Evolutionary conservation across 2,329 filamentous ascomycete species (phyloP).

Genomic region (Hypoxylon sp.): DNA sequence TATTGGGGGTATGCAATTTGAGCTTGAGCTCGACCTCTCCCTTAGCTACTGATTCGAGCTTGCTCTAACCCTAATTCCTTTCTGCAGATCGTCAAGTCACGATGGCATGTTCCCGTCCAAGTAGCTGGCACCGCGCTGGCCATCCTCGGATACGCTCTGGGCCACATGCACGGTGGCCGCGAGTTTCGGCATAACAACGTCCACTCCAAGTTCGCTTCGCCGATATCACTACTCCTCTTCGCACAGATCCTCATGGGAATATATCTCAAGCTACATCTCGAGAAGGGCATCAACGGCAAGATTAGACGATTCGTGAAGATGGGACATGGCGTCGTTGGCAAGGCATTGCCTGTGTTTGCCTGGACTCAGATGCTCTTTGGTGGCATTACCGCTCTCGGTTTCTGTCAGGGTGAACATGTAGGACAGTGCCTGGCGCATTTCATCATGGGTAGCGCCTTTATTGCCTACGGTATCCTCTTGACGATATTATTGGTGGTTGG

Average conservation of each 20-base stretch:
- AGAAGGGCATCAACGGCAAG: constrained; percentile 80
- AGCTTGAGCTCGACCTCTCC: not conserved
- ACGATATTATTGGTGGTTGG: constrained; percentile 88
- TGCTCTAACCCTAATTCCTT: constrained; percentile 27
- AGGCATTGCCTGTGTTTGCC: constrained; percentile 81
- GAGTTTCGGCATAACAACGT: constrained; percentile 80
- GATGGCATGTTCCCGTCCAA: constrained; percentile 95
- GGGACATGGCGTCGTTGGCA: constrained; percentile 82
- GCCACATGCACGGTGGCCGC: constrained; percentile 88
- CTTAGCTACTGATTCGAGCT: not conserved
- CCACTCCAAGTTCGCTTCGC: constrained; percentile 81
- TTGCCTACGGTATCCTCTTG: constrained; percentile 88
- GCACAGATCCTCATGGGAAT: constrained; percentile 81
- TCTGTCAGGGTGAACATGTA: constrained; percentile 89
- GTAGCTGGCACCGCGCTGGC: constrained; percentile 76
- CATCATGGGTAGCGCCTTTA: constrained; percentile 98
- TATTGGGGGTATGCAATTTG: constrained; percentile 75
- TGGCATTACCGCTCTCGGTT: constrained; percentile 89
- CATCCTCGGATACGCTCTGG: constrained; percentile 86
- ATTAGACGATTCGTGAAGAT: constrained; percentile 76
- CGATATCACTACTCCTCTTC: constrained; percentile 80
- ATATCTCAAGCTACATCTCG: constrained; percentile 89
- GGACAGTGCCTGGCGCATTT: constrained; percentile 96
- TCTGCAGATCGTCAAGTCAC: constrained; percentile 79
- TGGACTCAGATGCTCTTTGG: constrained; percentile 98